Evolutionary conservation across 441 rosid species (phyloP).

Genomic region (Gossypium aridum): DNA sequence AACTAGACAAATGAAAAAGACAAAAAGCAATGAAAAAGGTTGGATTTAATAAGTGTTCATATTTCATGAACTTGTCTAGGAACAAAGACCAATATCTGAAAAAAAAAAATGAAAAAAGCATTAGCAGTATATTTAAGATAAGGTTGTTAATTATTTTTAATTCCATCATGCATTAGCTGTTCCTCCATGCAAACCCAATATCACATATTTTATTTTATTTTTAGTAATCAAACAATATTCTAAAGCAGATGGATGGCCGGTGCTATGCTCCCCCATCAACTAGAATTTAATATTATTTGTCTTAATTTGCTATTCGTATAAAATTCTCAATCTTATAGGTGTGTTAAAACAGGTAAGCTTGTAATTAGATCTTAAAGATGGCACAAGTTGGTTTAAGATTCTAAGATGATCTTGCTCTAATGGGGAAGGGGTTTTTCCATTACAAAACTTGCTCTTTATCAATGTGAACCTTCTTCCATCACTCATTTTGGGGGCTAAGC

Average conservation of each 20-base stretch:
- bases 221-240: neutral
- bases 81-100: slow-evolving; percentile 24
- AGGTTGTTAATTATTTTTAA: neutral
- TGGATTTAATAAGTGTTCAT: no score
- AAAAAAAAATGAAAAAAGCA: neutral
- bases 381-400: neutral
- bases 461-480: neutral
- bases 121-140: neutral
- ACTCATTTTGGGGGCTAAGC: neutral
- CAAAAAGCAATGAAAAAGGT: no score
- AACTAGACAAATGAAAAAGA: no score
- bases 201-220: neutral
- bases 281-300: neutral
- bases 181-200: neutral
- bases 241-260: neutral
- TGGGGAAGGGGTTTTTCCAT: neutral
- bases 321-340: neutral
- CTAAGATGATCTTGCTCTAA: neutral
- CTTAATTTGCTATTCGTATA: neutral
- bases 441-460: neutral
- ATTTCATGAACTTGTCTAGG: no score
- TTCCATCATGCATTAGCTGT: neutral
- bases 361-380: neutral
- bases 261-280: neutral
- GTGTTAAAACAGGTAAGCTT: neutral